A percentile compares a stretch with the other conserved stretches of the same genome.
Evolutionary conservation across 2,329 filamentous ascomycete genomes (phyloP).

Genomic region (Verticillium klebahnii): DNA sequence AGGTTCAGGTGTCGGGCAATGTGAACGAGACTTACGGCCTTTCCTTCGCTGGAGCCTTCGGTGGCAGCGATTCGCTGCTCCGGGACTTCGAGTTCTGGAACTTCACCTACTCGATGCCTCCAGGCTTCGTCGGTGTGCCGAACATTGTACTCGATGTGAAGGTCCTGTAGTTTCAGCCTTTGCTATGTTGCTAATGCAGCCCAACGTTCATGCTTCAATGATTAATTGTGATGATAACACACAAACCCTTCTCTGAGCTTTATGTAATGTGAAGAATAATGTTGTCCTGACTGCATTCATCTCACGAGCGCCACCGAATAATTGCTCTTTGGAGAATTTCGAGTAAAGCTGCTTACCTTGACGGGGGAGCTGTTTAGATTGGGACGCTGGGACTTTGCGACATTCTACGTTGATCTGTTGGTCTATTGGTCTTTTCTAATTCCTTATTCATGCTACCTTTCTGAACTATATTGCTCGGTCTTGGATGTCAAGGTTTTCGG

Average conservation of each 20-base stretch:
- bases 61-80: slow-evolving; percentile 23
- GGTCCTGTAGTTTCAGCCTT: background rate
- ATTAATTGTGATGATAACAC: background rate
- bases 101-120: slow-evolving; percentile 36
- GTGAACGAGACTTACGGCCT: slow-evolving; percentile 33
- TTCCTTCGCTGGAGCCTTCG: slow-evolving; percentile 35
- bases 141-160: slow-evolving; percentile 6
- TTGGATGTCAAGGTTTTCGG: background rate
- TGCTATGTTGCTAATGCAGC: background rate
- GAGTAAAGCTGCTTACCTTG: too few species aligned
- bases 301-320: too few species aligned
- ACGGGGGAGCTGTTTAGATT: too few species aligned
- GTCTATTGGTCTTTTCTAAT: too few species aligned
- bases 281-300: too few species aligned
- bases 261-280: too few species aligned
- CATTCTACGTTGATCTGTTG: too few species aligned
- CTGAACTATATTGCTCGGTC: too few species aligned
- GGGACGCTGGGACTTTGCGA: too few species aligned
- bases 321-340: too few species aligned
- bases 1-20: slow-evolving; percentile 39
- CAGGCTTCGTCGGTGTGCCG: slow-evolving; percentile 19
- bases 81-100: slow-evolving; percentile 42
- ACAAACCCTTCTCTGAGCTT: too few species aligned
- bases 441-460: too few species aligned
- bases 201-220: background rate